Base-by-base conservation (phyloP, 73 alveolate genomes). In the Blepharisma japonicum region DNA sequence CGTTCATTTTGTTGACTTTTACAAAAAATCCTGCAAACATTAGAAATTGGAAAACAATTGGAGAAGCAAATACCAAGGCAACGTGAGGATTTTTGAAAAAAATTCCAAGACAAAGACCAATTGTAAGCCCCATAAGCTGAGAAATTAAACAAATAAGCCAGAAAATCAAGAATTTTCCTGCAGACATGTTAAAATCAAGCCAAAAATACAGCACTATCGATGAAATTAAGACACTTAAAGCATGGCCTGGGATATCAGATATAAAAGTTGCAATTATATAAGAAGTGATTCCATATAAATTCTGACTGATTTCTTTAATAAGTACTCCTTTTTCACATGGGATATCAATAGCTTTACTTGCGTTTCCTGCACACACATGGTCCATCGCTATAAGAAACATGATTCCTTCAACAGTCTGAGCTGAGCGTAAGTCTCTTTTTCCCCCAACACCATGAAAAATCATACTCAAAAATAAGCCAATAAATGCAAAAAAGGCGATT, bases 21-120 rank as follows among this genome's bases (percentile, higher is more conserved):
- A 82, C 23, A 27, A 83, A 83, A 66, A 55, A 77, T 6, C 94
- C 94, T 7, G 87, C 88, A 25, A 87, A 79, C 8, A 87, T 46
- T 2, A 87, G 77, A 6, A 79, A 51, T 2, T 87, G 94, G 56
- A 83, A 66, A 49, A 74, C 45, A 5, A 79, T 46, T 18, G 77
- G 68, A 6, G 86, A 78, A 2, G 81, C 77, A 27, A 71, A 23
- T 7, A 67, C 51, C 1, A 72, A 70, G 2, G 94, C 90, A 18
- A 81, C 71, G 42, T 32, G 42, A 32, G 42, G 42, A 32, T 3
- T 32, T 32, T 32, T 32, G 42, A 32, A 32, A 32, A 32, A 32
- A 32, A 32, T 32, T 32, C 42, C 42, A 32, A 32, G 42, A 51
- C 66, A 51, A 51, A 51, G n/a, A 14, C 67, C 67, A 53, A 53